These are phyloP conservation scores for Magnolia changhungtana DNA, from an alignment of 164 flowering plant genomes.

Conservation along the genomic window DNA sequence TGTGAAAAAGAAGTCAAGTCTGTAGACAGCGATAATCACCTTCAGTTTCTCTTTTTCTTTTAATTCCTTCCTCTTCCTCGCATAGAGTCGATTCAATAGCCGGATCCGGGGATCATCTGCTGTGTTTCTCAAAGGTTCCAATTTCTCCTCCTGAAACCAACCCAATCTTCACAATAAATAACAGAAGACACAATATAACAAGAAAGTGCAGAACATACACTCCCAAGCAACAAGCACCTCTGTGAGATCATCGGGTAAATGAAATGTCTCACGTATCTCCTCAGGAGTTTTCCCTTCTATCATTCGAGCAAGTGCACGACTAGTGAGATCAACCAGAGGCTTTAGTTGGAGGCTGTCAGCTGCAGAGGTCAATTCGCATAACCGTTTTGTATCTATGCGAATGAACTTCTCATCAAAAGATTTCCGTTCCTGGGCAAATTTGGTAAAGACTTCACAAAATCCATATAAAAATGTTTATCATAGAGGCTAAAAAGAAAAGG, in stretches of 20 bases:
- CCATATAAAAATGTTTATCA: not conserved
- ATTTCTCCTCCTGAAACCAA: slow-evolving; percentile 76
- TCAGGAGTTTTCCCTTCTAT: slow-evolving; percentile 93
- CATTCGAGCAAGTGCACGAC: slow-evolving; percentile 91
- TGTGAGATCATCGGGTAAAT: slow-evolving; percentile 95
- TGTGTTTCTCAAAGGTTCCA: slow-evolving; percentile 83
- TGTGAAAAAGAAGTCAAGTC: not conserved
- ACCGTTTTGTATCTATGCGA: slow-evolving; percentile 67
- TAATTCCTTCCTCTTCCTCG: slow-evolving; percentile 85
- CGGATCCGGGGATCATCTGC: slow-evolving; percentile 91
- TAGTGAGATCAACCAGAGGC: slow-evolving; percentile 85
- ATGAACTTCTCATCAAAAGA: slow-evolving; percentile 81
- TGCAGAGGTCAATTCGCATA: slow-evolving; percentile 88
- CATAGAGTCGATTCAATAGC: slow-evolving; percentile 80
- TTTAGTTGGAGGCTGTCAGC: slow-evolving; percentile 88
- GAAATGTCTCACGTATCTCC: slow-evolving; percentile 85
- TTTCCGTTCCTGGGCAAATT: slow-evolving; percentile 61
- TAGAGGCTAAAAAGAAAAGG: not conserved
- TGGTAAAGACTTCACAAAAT: not conserved
- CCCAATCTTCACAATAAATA: slow-evolving; percentile 10
- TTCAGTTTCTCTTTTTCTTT: slow-evolving; percentile 70
- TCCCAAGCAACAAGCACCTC: slow-evolving; percentile 53
- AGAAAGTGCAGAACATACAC: slow-evolving; percentile 1
- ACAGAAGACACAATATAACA: not conserved
- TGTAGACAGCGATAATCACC: slow-evolving; percentile 24